Conservation (phyloP, 2,329 filamentous ascomycete genomes). For the Tetracladium maxilliforme region DNA sequence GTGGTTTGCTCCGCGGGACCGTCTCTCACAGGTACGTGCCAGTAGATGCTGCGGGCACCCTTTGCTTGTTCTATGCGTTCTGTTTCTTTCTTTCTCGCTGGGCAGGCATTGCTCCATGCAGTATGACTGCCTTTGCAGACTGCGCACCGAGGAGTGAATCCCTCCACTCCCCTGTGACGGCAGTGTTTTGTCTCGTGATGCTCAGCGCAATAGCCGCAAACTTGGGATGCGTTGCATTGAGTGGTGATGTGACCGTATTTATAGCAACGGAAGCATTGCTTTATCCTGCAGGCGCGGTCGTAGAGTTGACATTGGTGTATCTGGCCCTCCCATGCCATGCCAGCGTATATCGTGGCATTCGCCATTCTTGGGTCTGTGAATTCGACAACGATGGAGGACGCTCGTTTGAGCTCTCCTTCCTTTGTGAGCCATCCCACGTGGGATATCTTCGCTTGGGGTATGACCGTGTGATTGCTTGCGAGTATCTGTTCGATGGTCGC, state of each 20-base stretch:
- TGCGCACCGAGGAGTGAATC: constrained; percentile 9
- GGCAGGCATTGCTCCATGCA: constrained; percentile 12
- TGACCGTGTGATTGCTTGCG: constrained; percentile 11
- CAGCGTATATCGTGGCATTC: constrained; percentile 12
- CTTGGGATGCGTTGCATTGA: constrained; percentile 9
- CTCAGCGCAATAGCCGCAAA: constrained; percentile 11
- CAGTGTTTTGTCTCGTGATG: constrained; percentile 10
- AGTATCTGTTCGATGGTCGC: constrained; percentile 11
- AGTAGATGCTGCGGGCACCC: constrained; percentile 7
- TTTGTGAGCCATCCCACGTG: constrained; percentile 12
- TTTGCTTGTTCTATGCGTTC: constrained; percentile 9
- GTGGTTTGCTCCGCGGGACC: too few species aligned
- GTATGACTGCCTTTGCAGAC: constrained; percentile 11
- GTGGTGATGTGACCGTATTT: constrained; percentile 11
- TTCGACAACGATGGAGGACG: constrained; percentile 12
- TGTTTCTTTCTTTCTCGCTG: constrained; percentile 10
- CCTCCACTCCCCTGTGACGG: constrained; percentile 7
- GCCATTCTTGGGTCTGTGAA: constrained; percentile 11
- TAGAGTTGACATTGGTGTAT: constrained; percentile 11
- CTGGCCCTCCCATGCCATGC: constrained; percentile 9
- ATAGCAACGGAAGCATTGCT: too few species aligned
- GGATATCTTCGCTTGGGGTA: constrained; percentile 10
- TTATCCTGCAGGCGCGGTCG: constrained; percentile 9
- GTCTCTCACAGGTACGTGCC: constrained; percentile 7
- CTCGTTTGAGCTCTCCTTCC: constrained; percentile 7